phyloP scores from a whole-genome alignment of 345 rosid genomes.

The Clarkia xantiana region DNA sequence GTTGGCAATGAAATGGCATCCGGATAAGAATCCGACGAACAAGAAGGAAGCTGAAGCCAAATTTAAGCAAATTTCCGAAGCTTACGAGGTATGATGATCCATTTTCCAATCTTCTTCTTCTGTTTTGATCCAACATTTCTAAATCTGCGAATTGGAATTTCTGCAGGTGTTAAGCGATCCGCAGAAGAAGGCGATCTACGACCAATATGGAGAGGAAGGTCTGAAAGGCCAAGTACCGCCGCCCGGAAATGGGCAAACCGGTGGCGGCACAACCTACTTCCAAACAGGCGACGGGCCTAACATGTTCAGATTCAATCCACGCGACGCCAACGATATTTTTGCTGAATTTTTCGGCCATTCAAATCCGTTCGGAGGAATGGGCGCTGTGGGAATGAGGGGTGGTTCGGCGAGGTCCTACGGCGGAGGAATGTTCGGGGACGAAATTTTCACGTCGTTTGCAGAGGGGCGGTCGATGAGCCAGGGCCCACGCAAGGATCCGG shows the following conservation, averaged over 20 bases:
- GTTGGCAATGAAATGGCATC: constrained; percentile 93
- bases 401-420: constrained; percentile 30
- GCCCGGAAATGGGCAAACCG: constrained; percentile 46
- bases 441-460: constrained; percentile 37
- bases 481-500: constrained; percentile 36
- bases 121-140: neutral
- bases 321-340: constrained; percentile 63
- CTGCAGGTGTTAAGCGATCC: constrained; percentile 71
- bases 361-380: constrained; percentile 43
- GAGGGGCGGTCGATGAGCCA: constrained; percentile 33
- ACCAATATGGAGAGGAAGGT: constrained; percentile 81
- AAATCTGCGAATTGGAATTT: neutral
- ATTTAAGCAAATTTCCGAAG: constrained; percentile 81
- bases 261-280: constrained; percentile 56
- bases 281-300: constrained; percentile 54
- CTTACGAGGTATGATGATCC: constrained; percentile 42
- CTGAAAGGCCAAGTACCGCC: constrained; percentile 60
- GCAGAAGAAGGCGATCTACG: constrained; percentile 63
- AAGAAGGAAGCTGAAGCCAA: constrained; percentile 73
- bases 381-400: constrained; percentile 24
- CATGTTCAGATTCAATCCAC: constrained; percentile 46
- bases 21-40: constrained; percentile 77
- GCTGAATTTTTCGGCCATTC: constrained; percentile 55
- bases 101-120: neutral
- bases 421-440: constrained; percentile 49